phyloP scores from a whole-genome alignment of 2,329 filamentous ascomycete species.

The Decorospora gaudefroyi region DNA sequence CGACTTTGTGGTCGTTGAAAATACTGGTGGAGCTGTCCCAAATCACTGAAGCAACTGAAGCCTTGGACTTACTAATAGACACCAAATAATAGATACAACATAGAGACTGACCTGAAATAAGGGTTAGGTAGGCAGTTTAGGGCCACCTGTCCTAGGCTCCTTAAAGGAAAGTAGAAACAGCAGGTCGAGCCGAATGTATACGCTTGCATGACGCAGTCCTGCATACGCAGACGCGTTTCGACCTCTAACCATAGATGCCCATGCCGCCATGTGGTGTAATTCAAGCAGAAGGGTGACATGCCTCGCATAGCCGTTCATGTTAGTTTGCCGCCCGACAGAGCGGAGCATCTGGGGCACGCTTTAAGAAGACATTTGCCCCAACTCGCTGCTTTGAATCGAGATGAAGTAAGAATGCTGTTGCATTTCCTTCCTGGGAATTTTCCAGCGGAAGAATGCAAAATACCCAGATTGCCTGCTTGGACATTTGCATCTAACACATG shows the following conservation, averaged over 20 bases:
- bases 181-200: conserved; percentile 7
- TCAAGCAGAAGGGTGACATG: conserved; percentile 3
- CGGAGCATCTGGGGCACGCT: conserved; percentile 3
- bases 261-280: background rate
- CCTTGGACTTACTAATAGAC: no score
- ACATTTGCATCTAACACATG: background rate
- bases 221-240: background rate
- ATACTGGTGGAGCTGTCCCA: no score
- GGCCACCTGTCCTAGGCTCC: conserved; percentile 4
- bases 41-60: no score
- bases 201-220: conserved; percentile 2
- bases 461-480: no score
- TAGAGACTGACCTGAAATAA: conserved; percentile 6
- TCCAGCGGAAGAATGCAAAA: background rate
- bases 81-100: no score
- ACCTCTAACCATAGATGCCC: conserved; percentile 1
- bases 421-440: background rate
- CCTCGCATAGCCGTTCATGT: conserved; percentile 5
- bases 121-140: conserved; percentile 5
- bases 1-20: no score
- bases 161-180: conserved; percentile 3
- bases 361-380: background rate
- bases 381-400: conserved; percentile 1
- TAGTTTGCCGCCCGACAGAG: conserved; percentile 14
- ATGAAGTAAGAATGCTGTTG: conserved; percentile 1